Evolutionary conservation across 805 yeast species (phyloP), one percentile per base, ranked within the genome.

Genomic region (Grigorovia transvaalensis): DNA sequence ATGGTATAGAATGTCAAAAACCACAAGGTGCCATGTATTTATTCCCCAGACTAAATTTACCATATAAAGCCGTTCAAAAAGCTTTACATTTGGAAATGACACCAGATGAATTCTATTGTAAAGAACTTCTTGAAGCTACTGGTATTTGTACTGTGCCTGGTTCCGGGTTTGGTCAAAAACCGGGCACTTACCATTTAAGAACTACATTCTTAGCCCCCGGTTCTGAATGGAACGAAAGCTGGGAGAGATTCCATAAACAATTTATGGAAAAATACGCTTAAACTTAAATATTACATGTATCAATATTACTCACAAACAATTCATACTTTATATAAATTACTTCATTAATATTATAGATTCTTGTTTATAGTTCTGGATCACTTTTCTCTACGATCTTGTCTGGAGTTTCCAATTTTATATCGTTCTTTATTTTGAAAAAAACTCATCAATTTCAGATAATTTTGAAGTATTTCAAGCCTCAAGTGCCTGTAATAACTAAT

Each of bases 71-170:
- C 13, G 72, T 80, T 48, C 73, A 73, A 29, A 75, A 74, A 45
- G 95, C 97, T 38, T 71, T 74, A 51, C 72, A 74, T 51, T 62
- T 66, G 33, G 80, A 79, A 23, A 64, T 80, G 60, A 72, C 77
- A 45, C 84, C 95, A 19, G 99, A 93, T 67, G 96, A 86, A 66
- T 80, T 85, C 57, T 93, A 93, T 73, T 90, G 97, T 69, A 75
- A 84, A 65, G 84, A 84, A 59, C 74, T 93, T 53, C 76, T 93
- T 58, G 91, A 91, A 57, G 68, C 72, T 47, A 89, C 99, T 7
- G 99, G 99, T 59, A 88, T 93, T 54, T 93, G 99, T 71, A 88
- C 95, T 45, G 95, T 93, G 56, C 98, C 99, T 33, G 99, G 99
- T 44, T 81, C 88, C 38, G 99, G 99, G 0, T 93, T 93, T 62